phyloP scores from a whole-genome alignment of 2,329 filamentous ascomycete species.

The Teratosphaeria viscida region DNA sequence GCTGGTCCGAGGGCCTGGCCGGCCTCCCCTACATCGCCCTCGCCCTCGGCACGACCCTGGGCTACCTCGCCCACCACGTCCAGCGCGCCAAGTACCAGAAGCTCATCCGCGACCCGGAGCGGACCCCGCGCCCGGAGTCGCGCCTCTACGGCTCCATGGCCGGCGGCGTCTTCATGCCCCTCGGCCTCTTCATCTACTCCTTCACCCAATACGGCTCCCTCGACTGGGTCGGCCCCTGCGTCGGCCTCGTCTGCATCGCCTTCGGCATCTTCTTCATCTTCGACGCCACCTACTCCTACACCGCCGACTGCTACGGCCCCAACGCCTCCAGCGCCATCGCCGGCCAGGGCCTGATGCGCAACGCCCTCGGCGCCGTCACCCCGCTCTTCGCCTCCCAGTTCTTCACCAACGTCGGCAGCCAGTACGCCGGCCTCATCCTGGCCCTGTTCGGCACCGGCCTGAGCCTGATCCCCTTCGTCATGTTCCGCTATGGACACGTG shows the following conservation, averaged over 20 bases:
- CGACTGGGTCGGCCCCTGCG: constrained; percentile 40
- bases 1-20: constrained; percentile 40
- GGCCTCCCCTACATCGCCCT: constrained; percentile 45
- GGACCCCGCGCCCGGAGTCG: constrained; percentile 33
- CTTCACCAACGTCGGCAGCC: constrained; percentile 44
- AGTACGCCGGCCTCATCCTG: constrained; percentile 42
- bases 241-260: constrained; percentile 40
- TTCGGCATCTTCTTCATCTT: constrained; percentile 46
- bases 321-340: constrained; percentile 36
- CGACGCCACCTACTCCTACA: constrained; percentile 39
- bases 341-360: constrained; percentile 43
- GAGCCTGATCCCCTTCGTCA: constrained; percentile 34
- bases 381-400: constrained; percentile 43
- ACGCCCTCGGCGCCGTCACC: constrained; percentile 43
- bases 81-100: constrained; percentile 42
- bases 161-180: constrained; percentile 37
- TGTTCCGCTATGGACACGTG: constrained; percentile 33
- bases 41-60: constrained; percentile 39
- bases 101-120: constrained; percentile 27
- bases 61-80: constrained; percentile 39
- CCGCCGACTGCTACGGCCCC: constrained; percentile 43
- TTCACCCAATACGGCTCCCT: constrained; percentile 44
- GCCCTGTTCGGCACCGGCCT: constrained; percentile 36
- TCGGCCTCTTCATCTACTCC: constrained; percentile 44
- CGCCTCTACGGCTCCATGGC: constrained; percentile 41